Percentiles rank a stretch among this genome's conserved stretches.
These are phyloP conservation scores for Neoscytalidium dimidiatum DNA, from an alignment of 2,329 filamentous ascomycete species.

Conservation along the genomic window DNA sequence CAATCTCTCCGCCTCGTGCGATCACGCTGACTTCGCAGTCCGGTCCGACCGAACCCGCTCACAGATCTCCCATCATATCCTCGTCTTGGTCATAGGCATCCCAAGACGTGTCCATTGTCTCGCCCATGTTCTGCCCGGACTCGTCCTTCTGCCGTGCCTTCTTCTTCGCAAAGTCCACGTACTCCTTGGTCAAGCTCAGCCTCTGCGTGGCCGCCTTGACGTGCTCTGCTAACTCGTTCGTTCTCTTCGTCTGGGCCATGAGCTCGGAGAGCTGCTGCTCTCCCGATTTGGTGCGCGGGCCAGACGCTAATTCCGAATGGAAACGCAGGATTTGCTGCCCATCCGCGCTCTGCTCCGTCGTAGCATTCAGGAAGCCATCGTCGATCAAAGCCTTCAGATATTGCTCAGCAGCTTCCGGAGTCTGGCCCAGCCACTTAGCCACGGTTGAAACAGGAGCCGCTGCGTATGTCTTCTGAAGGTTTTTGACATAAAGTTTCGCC, in stretches of 20 bases:
- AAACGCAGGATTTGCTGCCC: conserved; percentile 56
- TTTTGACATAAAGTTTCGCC: conserved; percentile 73
- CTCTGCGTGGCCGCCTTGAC: conserved; percentile 57
- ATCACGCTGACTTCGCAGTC: background rate
- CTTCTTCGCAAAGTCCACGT: conserved; percentile 55
- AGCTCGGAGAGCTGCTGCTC: conserved; percentile 47
- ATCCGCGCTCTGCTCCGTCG: conserved; percentile 46
- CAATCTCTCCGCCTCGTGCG: background rate
- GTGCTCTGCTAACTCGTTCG: conserved; percentile 53
- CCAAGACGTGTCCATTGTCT: conserved; percentile 40
- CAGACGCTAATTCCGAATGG: conserved; percentile 40
- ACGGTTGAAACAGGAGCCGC: conserved; percentile 60
- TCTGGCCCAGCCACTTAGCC: conserved; percentile 51
- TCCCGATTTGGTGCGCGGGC: conserved; percentile 40
- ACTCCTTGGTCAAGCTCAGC: conserved; percentile 60
- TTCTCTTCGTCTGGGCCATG: conserved; percentile 50
- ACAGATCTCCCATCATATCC: conserved; percentile 42
- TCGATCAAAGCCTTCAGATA: conserved; percentile 57
- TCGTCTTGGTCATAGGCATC: conserved; percentile 38
- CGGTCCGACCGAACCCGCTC: conserved; percentile 22
- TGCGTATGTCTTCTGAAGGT: conserved; percentile 71
- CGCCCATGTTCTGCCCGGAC: conserved; percentile 29
- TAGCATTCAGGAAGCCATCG: conserved; percentile 53
- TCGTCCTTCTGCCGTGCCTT: conserved; percentile 45
- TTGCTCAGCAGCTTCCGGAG: conserved; percentile 53